phyloP scores from a whole-genome alignment of 2,329 filamentous ascomycete species.

The Daldinia eschscholtzii region DNA sequence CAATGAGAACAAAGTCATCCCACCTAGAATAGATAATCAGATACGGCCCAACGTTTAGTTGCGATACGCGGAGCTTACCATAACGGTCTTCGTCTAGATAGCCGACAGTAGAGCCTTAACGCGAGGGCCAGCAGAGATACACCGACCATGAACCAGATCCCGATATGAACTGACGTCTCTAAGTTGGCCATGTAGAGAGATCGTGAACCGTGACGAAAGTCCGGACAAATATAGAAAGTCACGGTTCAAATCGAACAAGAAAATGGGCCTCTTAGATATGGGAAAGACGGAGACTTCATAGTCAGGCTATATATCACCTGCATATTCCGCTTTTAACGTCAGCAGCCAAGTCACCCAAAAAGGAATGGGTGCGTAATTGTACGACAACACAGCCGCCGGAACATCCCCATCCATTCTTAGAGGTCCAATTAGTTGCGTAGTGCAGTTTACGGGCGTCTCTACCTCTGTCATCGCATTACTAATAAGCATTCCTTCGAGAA shows the following conservation, averaged over 20 bases:
- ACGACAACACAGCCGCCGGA: background rate
- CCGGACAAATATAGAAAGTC: no score
- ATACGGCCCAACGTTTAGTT: background rate
- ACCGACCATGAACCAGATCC: conserved; percentile 26
- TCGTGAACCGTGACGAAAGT: background rate
- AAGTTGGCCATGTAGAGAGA: conserved; percentile 8
- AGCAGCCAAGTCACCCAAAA: background rate
- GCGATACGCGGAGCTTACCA: background rate
- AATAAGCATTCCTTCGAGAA: background rate
- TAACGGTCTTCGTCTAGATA: conserved; percentile 23
- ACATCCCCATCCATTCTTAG: background rate
- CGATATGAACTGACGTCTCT: conserved; percentile 19
- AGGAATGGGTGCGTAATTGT: background rate
- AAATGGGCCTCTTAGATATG: background rate
- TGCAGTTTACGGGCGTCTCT: background rate
- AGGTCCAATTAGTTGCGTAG: background rate
- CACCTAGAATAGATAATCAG: conserved; percentile 9
- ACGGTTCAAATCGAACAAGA: background rate
- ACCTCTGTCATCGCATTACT: background rate
- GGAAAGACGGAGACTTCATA: background rate
- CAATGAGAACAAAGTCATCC: conserved; percentile 24
- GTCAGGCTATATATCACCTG: background rate
- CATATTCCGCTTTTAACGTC: background rate
- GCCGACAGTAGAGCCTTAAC: conserved; percentile 16
- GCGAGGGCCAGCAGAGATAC: conserved; percentile 23